Evolutionary conservation across 352 stramenopile species (phyloP).

Genomic region (Aphanomyces stellatus): DNA sequence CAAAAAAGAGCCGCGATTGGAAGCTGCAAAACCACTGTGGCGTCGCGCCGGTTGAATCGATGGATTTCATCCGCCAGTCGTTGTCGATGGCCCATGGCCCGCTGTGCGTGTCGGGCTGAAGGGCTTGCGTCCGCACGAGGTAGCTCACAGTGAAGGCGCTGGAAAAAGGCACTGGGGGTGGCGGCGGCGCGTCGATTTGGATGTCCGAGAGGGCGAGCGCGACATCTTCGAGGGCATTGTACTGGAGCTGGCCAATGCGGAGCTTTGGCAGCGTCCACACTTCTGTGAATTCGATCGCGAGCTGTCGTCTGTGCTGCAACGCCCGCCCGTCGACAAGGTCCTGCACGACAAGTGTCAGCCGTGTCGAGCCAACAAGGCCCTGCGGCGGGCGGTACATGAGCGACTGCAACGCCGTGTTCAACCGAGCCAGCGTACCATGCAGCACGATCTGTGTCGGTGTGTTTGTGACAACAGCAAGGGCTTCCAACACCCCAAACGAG

Average conservation of each 20-base stretch:
- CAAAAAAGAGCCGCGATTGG: conserved; percentile 35
- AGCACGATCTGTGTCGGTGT: neutral
- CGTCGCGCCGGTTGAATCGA: conserved; percentile 19
- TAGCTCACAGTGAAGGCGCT: neutral
- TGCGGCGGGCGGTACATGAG: neutral
- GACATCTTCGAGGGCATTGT: neutral
- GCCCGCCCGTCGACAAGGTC: neutral
- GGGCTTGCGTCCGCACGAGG: neutral
- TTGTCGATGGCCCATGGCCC: neutral
- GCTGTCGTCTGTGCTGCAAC: neutral
- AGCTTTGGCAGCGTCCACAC: neutral
- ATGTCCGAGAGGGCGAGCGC: neutral
- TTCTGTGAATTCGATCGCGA: neutral
- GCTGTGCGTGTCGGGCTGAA: conserved; percentile 1
- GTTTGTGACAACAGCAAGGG: neutral
- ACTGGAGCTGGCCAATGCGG: neutral
- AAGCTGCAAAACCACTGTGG: conserved; percentile 25
- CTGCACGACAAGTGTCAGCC: neutral
- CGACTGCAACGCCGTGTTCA: neutral
- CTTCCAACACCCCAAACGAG: neutral
- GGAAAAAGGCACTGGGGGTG: too few relatives aligned
- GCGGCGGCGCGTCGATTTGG: neutral
- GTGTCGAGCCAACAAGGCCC: neutral
- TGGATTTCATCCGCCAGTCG: conserved; percentile 26
- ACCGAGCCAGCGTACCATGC: neutral